Evolutionary conservation across 805 yeast genomes (phyloP).

Genomic region (Lipomyces chichibuensis): DNA sequence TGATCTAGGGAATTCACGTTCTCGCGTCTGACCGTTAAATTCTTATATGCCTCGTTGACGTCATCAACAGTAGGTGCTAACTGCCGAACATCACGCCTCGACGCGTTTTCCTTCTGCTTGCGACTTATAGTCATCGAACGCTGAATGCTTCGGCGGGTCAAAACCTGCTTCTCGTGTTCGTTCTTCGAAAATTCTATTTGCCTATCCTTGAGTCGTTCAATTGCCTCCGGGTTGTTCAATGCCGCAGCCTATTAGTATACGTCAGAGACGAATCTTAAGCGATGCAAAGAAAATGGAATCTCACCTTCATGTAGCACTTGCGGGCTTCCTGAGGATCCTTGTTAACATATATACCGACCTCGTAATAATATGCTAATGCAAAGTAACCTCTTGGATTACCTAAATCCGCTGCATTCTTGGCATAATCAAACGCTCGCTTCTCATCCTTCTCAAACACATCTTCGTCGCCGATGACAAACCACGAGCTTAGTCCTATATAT

Average conservation of each 20-base stretch:
- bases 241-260: slow-evolving; percentile 6
- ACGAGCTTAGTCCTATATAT: slow-evolving; percentile 47
- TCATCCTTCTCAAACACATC: slow-evolving; percentile 59
- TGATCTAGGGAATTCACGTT: background rate
- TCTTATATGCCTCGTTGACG: background rate
- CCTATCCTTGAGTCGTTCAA: slow-evolving; percentile 8
- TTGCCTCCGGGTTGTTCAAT: slow-evolving; percentile 8
- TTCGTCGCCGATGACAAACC: slow-evolving; percentile 73
- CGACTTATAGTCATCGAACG: slow-evolving; percentile 11
- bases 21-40: background rate
- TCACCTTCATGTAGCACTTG: slow-evolving; percentile 9
- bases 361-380: slow-evolving; percentile 69
- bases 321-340: slow-evolving; percentile 10
- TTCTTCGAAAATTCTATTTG: slow-evolving; percentile 3
- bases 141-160: slow-evolving; percentile 4
- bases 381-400: slow-evolving; percentile 67
- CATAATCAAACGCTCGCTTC: slow-evolving; percentile 69
- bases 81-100: background rate
- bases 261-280: background rate
- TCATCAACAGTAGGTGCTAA: background rate
- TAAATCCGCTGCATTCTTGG: slow-evolving; percentile 61
- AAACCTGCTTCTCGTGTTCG: slow-evolving; percentile 6
- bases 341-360: slow-evolving; percentile 51
- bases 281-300: background rate
- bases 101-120: background rate